Evolutionary conservation across 306 rosid species (phyloP).

Genomic region (Rubus idaeus): DNA sequence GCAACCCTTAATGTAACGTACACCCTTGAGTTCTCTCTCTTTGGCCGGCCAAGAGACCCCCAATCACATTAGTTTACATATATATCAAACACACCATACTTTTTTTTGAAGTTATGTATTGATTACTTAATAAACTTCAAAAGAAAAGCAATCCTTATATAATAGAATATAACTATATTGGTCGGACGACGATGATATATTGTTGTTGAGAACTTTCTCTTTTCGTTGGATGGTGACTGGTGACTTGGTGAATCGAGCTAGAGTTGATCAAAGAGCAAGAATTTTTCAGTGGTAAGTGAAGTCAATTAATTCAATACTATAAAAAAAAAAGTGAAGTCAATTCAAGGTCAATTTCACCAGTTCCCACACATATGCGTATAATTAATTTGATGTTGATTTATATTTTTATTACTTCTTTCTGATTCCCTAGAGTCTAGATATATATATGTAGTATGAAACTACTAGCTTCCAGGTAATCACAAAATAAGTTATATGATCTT

Average conservation of each 20-base stretch:
- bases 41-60: too few relatives aligned
- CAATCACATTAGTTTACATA: too few relatives aligned
- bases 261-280: not conserved
- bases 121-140: too few relatives aligned
- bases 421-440: not conserved
- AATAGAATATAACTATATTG: not conserved
- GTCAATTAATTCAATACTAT: too few relatives aligned
- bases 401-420: not conserved
- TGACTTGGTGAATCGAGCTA: not conserved
- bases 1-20: too few relatives aligned
- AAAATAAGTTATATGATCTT: not conserved
- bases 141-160: too few relatives aligned
- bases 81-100: too few relatives aligned
- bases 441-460: not conserved
- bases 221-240: not conserved
- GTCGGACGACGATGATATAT: not conserved
- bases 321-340: not conserved
- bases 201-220: slow-evolving; percentile 9
- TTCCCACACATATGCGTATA: not conserved
- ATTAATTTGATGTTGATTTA: not conserved
- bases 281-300: not conserved
- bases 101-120: too few relatives aligned
- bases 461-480: slow-evolving; percentile 6
- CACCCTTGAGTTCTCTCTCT: too few relatives aligned
- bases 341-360: not conserved